Evolutionary conservation across 768 basidiomycete species (phyloP).

Genomic region (Gymnopilus junonius): DNA sequence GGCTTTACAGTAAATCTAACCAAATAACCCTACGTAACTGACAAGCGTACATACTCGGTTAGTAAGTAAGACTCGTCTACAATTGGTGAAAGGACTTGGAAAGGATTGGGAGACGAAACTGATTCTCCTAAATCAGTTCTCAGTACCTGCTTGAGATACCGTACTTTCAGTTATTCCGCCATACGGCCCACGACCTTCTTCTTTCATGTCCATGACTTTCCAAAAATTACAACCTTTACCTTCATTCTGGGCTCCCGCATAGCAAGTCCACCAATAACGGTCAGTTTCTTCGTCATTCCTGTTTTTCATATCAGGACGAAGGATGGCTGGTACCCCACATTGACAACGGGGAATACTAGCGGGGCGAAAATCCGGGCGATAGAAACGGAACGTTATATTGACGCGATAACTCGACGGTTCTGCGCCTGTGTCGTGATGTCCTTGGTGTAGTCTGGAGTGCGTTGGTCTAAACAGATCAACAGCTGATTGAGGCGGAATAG

Average conservation of each 20-base stretch:
- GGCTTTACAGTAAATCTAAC: too few species aligned
- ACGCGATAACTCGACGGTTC: slow-evolving; percentile 72
- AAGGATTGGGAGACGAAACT: too few species aligned
- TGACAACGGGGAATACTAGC: slow-evolving; percentile 70
- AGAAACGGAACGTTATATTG: slow-evolving; percentile 88
- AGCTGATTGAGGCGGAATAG: slow-evolving; percentile 69
- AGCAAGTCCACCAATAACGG: slow-evolving; percentile 83
- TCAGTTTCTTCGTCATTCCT: slow-evolving; percentile 55
- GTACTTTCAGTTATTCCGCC: slow-evolving; percentile 20
- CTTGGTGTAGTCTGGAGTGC: slow-evolving; percentile 37
- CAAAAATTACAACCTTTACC: slow-evolving; percentile 82
- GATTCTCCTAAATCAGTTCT: too few species aligned
- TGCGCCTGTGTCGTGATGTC: slow-evolving; percentile 21
- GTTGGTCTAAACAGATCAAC: slow-evolving; percentile 76
- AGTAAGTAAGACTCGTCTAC: too few species aligned
- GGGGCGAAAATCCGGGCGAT: slow-evolving; percentile 79
- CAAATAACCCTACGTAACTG: too few species aligned
- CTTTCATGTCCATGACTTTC: slow-evolving; percentile 71
- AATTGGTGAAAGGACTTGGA: too few species aligned
- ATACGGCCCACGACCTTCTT: slow-evolving; percentile 65
- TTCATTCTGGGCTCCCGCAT: slow-evolving; percentile 81
- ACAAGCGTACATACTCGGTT: too few species aligned
- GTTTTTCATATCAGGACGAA: slow-evolving; percentile 83
- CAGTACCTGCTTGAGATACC: neutral
- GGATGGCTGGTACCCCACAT: slow-evolving; percentile 70